Conservation (phyloP, 2,329 filamentous ascomycete genomes). For the Parafenestella ontariensis region DNA sequence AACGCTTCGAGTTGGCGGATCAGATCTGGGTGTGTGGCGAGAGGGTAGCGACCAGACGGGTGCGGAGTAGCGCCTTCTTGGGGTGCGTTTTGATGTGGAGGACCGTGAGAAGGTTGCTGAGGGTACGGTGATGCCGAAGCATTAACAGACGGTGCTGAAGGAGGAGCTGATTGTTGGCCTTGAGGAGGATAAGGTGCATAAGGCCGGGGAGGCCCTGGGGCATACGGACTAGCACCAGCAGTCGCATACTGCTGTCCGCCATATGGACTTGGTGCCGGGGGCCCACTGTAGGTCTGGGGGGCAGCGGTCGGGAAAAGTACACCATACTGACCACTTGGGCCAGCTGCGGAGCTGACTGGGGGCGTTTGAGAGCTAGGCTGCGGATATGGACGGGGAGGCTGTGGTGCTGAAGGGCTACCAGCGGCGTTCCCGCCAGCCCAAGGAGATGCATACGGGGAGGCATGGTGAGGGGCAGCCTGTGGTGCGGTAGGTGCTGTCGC, state of each 20-base stretch:
- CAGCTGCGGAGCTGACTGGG: slow-evolving; percentile 28
- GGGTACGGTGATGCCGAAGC: slow-evolving; percentile 15
- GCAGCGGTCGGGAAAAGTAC: slow-evolving; percentile 43
- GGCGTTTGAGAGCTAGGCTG: slow-evolving; percentile 33
- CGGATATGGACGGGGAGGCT: slow-evolving; percentile 41
- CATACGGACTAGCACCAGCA: slow-evolving; percentile 40
- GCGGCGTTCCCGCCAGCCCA: slow-evolving; percentile 43
- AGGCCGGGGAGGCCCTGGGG: slow-evolving; percentile 26
- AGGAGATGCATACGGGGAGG: slow-evolving; percentile 46
- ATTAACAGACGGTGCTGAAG: slow-evolving; percentile 16
- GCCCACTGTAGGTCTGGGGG: slow-evolving; percentile 32
- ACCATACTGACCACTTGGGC: slow-evolving; percentile 42
- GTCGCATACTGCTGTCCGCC: slow-evolving; percentile 40
- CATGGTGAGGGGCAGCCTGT: slow-evolving; percentile 31
- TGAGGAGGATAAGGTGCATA: slow-evolving; percentile 38
- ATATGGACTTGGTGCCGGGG: slow-evolving; percentile 33
- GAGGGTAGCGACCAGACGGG: slow-evolving; percentile 40
- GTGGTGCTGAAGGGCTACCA: slow-evolving; percentile 32
- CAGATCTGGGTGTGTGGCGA: slow-evolving; percentile 34
- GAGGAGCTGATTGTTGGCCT: slow-evolving; percentile 24
- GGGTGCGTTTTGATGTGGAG: slow-evolving; percentile 7
- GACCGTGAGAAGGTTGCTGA: slow-evolving; percentile 15
- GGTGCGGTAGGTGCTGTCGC: slow-evolving; percentile 31
- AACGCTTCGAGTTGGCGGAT: slow-evolving; percentile 46
- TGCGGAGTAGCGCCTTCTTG: slow-evolving; percentile 19